Evolutionary conservation across 257 asterid species (phyloP), one percentile per base, ranked within the genome.

Genomic region (Misopates orontium): DNA sequence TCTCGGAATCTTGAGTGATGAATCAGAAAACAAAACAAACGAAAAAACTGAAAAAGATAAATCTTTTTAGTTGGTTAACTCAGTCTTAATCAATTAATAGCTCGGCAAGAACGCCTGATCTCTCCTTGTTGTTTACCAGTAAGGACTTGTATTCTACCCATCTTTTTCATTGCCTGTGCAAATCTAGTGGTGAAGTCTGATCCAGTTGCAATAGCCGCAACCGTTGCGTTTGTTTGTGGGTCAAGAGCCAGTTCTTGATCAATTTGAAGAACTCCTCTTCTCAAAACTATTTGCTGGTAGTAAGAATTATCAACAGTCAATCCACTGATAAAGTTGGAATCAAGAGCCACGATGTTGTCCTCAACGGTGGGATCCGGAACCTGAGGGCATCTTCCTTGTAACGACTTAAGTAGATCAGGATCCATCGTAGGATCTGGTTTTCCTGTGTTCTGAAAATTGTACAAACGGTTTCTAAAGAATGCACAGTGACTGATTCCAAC

Each of bases 401-500:
- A 49, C 6, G 19, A 14, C 2, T 20, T 19, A 7, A 87, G 56
- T 1, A 84, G 79, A 0, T 3, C 1, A 1, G 67, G 0, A 23
- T 79, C 81, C 95, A 89, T 84, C 45, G 78, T 70, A 1, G 87
- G 86, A 18, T 89, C 95, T 0, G 82, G 77, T 19, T 72, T 44
- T 0, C 81, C 77, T 0, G 82, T 83, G 36, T 70, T 75, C 0
- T 39, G 13, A 76, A 80, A 89, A 59, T 86, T 78, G 83, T 80
- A 84, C 57, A 89, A 64, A 0, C 92, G 84, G 70, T 74, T 75
- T n/a, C 18, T 48, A 66, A 89, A 15, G 64, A 81, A 41, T 11
- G 92, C 76, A 62, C 93, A 89, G 23, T 78, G 92, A 7, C 95
- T 32, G 0, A 71, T 4, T 18, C 96, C 96, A 1, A 89, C 86